Conservation (phyloP, 305 asterid genomes). For the Rubia peregrina region DNA sequence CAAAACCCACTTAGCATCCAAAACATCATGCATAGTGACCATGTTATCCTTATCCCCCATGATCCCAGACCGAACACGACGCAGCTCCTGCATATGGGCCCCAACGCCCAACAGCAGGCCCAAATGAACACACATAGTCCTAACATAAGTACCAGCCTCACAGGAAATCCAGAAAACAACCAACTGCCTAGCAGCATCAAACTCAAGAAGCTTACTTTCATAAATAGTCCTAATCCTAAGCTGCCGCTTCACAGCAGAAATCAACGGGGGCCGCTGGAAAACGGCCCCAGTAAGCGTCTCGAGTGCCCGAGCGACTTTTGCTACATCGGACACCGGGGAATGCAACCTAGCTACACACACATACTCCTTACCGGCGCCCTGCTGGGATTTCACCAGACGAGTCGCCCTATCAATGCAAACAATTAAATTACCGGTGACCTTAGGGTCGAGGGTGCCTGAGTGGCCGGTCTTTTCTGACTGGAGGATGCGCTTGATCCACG, state of each 20-base stretch:
- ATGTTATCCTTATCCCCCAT: conserved; percentile 93
- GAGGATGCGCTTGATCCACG: conserved; percentile 89
- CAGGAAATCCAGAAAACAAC: conserved; percentile 97
- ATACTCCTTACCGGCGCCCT: conserved; percentile 96
- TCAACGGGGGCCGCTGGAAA: conserved; percentile 91
- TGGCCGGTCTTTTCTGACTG: conserved; percentile 95
- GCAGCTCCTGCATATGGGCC: conserved; percentile 89
- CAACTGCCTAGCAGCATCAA: conserved; percentile 67
- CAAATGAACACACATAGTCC: conserved; percentile 94
- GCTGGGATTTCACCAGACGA: conserved; percentile 89
- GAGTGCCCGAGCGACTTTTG: conserved; percentile 75
- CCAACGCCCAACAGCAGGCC: conserved; percentile 94
- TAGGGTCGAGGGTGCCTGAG: conserved; percentile 91
- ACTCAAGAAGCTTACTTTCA: conserved; percentile 90
- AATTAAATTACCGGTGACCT: conserved; percentile 89
- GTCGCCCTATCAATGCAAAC: conserved; percentile 94
- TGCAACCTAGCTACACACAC: conserved; percentile 85
- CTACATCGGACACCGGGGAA: conserved; percentile 66
- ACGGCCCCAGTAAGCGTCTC: conserved; percentile 91
- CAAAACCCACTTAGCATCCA: conserved; percentile 92
- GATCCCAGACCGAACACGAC: conserved; percentile 92
- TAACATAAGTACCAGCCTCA: conserved; percentile 96
- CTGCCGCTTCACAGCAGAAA: conserved; percentile 90
- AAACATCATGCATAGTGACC: conserved; percentile 96
- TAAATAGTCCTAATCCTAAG: conserved; percentile 92